Base-by-base conservation (phyloP, 306 rosid species). In the Vachellia pachyceras region DNA sequence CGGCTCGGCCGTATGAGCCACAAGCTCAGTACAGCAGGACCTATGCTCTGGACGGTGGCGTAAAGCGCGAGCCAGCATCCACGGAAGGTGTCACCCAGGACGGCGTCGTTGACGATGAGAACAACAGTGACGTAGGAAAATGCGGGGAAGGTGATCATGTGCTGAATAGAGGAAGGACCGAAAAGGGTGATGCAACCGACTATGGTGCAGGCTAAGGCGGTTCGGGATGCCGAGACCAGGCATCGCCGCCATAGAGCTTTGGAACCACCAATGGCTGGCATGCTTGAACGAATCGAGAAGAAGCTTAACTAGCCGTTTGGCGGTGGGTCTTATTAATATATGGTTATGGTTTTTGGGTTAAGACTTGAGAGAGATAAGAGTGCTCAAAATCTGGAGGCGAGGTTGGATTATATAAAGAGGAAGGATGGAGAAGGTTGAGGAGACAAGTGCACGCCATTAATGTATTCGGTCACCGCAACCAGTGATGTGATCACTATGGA, bases 101-200 rank as follows among this genome's bases (percentile, higher is more conserved):
- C 77, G 12, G 92, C 91, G 22, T 87, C 86, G 3, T 86, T 83
- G 29, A 66, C 80, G 17, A 90, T 80, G 80, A 92, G 91, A 15
- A 88, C 79, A 3, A 83, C 89, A 0, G 94, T 87, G 25, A 82
- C 90, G 29, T 90, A 92, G 1, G 97, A 88, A 83, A 92, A 92
- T 45, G 97, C 89, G 0, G 97, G 97, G 69, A 90, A 88, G 39
- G 86, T 73, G n/a, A 83, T 77, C 1, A 73, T 84, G 70, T 20
- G 41, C n/a, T 72, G 87, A 65, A 92, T 60, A 47, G 79, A 41
- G 40, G 82, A 41, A 3, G 94, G 97, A 7, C 87, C 89, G 36
- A 78, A 92, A 13, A 92, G 84, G 66, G 92, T 90, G 72, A 76
- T 50, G 41, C 74, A 69, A 37, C 89, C 94, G 1, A 92, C 94